phyloP scores from a whole-genome alignment of 345 rosid genomes.

The Atalantia buxifolia region DNA sequence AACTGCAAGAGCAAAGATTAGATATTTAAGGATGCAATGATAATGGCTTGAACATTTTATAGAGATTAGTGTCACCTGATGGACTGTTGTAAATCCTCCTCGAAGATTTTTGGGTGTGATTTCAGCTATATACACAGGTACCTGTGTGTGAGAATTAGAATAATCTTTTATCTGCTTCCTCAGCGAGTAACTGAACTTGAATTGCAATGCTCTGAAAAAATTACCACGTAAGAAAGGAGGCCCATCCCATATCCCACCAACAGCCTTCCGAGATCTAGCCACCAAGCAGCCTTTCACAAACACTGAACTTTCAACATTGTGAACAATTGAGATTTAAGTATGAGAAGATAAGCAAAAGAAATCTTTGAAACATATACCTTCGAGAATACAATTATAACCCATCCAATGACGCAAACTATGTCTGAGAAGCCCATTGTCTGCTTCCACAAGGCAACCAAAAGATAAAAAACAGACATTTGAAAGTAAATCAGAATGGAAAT shows the following conservation, averaged over 20 bases:
- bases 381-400: slow-evolving; percentile 55
- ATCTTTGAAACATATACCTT: slow-evolving; percentile 32
- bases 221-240: slow-evolving; percentile 75
- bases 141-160: slow-evolving; percentile 30
- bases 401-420: slow-evolving; percentile 59
- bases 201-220: not conserved
- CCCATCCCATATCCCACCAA: slow-evolving; percentile 71
- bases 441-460: not conserved
- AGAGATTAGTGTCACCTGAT: slow-evolving; percentile 41
- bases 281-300: slow-evolving; percentile 47
- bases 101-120: slow-evolving; percentile 69
- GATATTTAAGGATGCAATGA: not conserved
- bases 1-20: slow-evolving; percentile 36
- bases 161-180: not conserved
- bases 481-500: not conserved
- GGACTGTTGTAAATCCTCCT: slow-evolving; percentile 70
- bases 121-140: slow-evolving; percentile 83
- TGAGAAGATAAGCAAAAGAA: not conserved
- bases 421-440: slow-evolving; percentile 75
- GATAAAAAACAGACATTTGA: not conserved
- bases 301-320: not conserved
- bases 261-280: slow-evolving; percentile 70
- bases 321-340: not conserved
- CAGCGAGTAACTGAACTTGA: not conserved
- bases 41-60: not conserved